These are phyloP conservation scores for Nemania sp. DNA, from an alignment of 2,329 filamentous ascomycete genomes.

Conservation along the genomic window DNA sequence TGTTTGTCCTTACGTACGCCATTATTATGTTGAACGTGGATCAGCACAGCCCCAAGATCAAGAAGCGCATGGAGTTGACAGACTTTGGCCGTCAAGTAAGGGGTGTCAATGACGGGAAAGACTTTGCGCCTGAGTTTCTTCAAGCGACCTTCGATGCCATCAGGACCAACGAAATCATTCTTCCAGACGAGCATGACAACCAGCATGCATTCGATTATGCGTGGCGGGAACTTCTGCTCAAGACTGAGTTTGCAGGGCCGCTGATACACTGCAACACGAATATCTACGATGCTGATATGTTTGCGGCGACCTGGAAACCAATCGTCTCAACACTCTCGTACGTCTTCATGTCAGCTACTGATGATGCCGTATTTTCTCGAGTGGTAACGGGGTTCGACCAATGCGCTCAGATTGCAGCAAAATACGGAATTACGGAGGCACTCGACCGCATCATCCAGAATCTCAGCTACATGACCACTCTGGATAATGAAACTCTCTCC, in stretches of 20 bases:
- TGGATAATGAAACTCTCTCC: slow-evolving; percentile 74
- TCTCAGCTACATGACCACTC: slow-evolving; percentile 84
- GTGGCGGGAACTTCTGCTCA: slow-evolving; percentile 91
- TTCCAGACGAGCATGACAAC: slow-evolving; percentile 96
- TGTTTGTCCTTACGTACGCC: slow-evolving; percentile 90
- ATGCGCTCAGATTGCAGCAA: slow-evolving; percentile 88
- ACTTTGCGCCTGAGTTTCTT: slow-evolving; percentile 84
- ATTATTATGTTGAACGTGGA: slow-evolving; percentile 98
- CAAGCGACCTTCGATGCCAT: slow-evolving; percentile 89
- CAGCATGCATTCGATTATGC: slow-evolving; percentile 96
- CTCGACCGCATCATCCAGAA: slow-evolving; percentile 92
- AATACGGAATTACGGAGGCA: slow-evolving; percentile 80
- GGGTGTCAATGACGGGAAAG: slow-evolving; percentile 81
- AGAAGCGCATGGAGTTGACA: slow-evolving; percentile 80
- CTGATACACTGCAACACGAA: slow-evolving; percentile 86
- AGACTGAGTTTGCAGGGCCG: slow-evolving; percentile 74
- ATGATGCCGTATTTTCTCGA: slow-evolving; percentile 91
- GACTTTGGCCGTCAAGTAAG: slow-evolving; percentile 89
- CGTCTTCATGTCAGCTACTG: slow-evolving; percentile 97
- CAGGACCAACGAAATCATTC: slow-evolving; percentile 88
- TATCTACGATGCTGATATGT: slow-evolving; percentile 97
- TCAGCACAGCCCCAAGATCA: slow-evolving; percentile 91
- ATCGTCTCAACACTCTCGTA: slow-evolving; percentile 94
- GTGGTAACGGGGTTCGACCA: slow-evolving; percentile 96
- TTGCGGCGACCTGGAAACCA: slow-evolving; percentile 91